These are phyloP conservation scores for Tricholoma bakamatsutake DNA, from an alignment of 768 basidiomycete species.

Conservation along the genomic window DNA sequence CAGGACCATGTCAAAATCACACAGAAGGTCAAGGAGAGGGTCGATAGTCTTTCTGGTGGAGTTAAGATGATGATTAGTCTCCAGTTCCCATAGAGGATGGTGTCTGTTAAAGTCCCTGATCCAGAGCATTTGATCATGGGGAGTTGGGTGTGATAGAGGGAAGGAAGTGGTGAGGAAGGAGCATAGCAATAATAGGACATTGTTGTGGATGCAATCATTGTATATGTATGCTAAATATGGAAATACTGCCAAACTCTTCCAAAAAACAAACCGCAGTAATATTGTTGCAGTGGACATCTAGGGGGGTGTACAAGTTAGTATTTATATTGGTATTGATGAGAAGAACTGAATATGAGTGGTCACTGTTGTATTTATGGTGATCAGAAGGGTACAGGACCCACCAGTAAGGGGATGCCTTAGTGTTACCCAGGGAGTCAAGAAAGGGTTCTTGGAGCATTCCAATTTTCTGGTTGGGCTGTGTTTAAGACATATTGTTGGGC, in stretches of 20 bases:
- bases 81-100: slow-evolving; percentile 5
- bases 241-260: background rate
- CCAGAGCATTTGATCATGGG: background rate
- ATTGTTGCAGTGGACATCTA: background rate
- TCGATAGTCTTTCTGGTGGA: background rate
- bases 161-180: background rate
- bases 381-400: slow-evolving; percentile 1
- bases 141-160: background rate
- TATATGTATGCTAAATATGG: slow-evolving; percentile 3
- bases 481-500: slow-evolving; percentile 15
- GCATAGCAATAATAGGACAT: background rate
- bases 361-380: background rate
- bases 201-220: slow-evolving; percentile 3
- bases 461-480: slow-evolving; percentile 5
- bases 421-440: slow-evolving; percentile 16
- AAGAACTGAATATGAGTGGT: background rate
- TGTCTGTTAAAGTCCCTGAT: background rate
- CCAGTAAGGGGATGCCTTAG: slow-evolving; percentile 7
- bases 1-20: no score
- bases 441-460: slow-evolving; percentile 28
- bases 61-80: slow-evolving; percentile 3
- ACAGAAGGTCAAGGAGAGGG: slow-evolving; percentile 1
- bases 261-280: slow-evolving; percentile 2
- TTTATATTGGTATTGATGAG: slow-evolving; percentile 10
- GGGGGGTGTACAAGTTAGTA: slow-evolving; percentile 4